Percentiles rank a stretch among this genome's conserved stretches.
These are phyloP conservation scores for Lepiota brunneoincarnata DNA, from an alignment of 768 basidiomycete species.

Conservation along the genomic window DNA sequence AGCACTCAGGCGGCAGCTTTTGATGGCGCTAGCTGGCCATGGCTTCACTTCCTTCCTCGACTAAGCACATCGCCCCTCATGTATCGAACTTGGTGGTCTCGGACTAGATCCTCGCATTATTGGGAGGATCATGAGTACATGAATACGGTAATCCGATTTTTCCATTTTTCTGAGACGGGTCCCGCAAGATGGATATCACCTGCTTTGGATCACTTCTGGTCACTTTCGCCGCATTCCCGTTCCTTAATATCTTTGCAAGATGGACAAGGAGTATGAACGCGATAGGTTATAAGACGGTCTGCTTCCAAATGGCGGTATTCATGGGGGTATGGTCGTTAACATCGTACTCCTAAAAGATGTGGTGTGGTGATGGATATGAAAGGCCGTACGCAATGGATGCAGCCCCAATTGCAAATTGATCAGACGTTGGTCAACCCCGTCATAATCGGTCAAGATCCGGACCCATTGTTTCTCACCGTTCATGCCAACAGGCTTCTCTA, in stretches of 20 bases:
- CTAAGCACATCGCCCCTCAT: conserved; percentile 27
- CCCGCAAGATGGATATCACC: conserved; percentile 39
- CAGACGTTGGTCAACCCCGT: no score
- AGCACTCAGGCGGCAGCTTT: conserved; percentile 20
- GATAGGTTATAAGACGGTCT: not conserved
- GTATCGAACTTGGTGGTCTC: conserved; percentile 49
- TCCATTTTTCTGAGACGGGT: conserved; percentile 44
- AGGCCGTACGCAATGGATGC: conserved; percentile 11
- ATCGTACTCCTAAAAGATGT: not conserved
- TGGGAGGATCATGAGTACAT: conserved; percentile 47
- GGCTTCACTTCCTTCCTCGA: conserved; percentile 27
- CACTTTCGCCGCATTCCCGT: conserved; percentile 15
- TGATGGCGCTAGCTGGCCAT: conserved; percentile 23
- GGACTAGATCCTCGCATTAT: conserved; percentile 51
- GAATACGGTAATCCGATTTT: conserved; percentile 51
- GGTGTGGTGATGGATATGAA: not conserved
- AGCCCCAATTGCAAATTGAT: conserved; percentile 12
- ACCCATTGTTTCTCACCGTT: no score
- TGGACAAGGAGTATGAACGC: not conserved
- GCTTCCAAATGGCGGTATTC: conserved; percentile 7
- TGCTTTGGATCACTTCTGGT: conserved; percentile 11
- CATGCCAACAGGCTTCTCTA: no score
- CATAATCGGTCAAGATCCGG: no score
- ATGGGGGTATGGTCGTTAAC: conserved; percentile 6
- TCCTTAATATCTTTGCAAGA: conserved; percentile 8